Evolutionary conservation across 345 rosid species (phyloP).

Genomic region (Eucalyptus cladocalyx): DNA sequence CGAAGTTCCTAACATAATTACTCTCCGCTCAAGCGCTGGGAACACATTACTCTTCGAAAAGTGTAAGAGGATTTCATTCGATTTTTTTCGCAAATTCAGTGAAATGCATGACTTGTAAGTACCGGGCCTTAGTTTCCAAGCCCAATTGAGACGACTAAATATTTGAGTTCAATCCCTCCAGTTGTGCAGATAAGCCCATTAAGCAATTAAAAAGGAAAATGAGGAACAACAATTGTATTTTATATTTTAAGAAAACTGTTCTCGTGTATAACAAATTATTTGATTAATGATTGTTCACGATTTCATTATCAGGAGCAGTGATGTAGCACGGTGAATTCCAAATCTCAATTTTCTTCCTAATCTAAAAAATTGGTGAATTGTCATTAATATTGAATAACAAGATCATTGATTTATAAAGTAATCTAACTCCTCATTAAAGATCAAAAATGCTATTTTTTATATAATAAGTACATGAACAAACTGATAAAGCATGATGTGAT

Average conservation of each 20-base stretch:
- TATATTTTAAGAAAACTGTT: background rate
- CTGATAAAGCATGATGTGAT: background rate
- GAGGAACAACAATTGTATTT: background rate
- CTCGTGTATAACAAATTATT: background rate
- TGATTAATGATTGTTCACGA: background rate
- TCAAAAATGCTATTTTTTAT: background rate
- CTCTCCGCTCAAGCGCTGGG: rapidly evolving
- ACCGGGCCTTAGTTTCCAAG: background rate
- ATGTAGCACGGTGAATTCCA: background rate
- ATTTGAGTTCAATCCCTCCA: background rate
- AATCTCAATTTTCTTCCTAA: background rate
- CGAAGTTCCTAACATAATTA: background rate
- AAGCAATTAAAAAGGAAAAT: background rate
- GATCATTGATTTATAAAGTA: no score
- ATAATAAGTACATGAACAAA: rapidly evolving
- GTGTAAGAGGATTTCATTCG: background rate
- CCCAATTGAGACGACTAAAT: background rate
- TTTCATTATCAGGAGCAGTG: background rate
- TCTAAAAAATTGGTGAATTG: no score
- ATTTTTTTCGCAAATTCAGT: background rate
- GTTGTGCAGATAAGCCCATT: background rate
- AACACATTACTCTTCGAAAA: background rate
- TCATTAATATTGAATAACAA: rapidly evolving
- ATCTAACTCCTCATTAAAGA: no score
- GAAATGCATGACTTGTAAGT: background rate